Conservation (phyloP, 495 filamentous ascomycete species). For the Lasiosphaeris hirsuta region DNA sequence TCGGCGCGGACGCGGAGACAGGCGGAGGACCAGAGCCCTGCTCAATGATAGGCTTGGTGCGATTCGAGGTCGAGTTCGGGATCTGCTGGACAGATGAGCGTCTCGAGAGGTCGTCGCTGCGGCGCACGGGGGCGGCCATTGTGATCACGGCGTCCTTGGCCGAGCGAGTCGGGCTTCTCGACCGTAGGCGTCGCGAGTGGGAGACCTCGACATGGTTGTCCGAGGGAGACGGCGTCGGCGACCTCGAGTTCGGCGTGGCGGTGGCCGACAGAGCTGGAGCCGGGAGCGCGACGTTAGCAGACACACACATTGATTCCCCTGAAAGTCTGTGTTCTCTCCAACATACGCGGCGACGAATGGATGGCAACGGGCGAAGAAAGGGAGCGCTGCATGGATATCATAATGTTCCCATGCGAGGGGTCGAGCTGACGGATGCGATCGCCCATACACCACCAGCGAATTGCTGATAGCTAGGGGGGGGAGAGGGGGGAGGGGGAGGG, state of each 20-base stretch:
- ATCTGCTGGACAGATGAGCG: constrained; percentile 38
- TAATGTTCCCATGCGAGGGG: constrained; percentile 43
- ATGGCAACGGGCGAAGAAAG: constrained; percentile 51
- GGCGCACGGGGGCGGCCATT: constrained; percentile 28
- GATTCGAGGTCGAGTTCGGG: constrained; percentile 31
- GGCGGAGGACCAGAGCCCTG: constrained; percentile 30
- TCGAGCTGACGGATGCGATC: constrained; percentile 25
- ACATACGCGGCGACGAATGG: constrained; percentile 51
- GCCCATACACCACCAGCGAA: constrained; percentile 27
- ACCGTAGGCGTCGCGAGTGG: constrained; percentile 38
- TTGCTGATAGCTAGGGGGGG: constrained; percentile 14
- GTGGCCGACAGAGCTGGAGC: constrained; percentile 29
- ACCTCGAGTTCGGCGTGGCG: constrained; percentile 35
- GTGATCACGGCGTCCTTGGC: constrained; percentile 34
- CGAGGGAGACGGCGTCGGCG: constrained; percentile 41
- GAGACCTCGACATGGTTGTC: constrained; percentile 43
- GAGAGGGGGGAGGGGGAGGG: constrained; percentile 4
- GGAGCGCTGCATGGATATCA: constrained; percentile 55
- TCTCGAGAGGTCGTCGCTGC: constrained; percentile 36
- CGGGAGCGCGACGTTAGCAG: constrained; percentile 33
- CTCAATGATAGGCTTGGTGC: constrained; percentile 45
- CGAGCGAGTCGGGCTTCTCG: constrained; percentile 41
- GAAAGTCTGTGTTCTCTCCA: constrained; percentile 13
- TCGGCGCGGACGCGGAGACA: constrained; percentile 18
- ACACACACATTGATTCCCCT: constrained; percentile 7